Conservation (phyloP, 2,329 filamentous ascomycete species). For the Trichoderma sp. region DNA sequence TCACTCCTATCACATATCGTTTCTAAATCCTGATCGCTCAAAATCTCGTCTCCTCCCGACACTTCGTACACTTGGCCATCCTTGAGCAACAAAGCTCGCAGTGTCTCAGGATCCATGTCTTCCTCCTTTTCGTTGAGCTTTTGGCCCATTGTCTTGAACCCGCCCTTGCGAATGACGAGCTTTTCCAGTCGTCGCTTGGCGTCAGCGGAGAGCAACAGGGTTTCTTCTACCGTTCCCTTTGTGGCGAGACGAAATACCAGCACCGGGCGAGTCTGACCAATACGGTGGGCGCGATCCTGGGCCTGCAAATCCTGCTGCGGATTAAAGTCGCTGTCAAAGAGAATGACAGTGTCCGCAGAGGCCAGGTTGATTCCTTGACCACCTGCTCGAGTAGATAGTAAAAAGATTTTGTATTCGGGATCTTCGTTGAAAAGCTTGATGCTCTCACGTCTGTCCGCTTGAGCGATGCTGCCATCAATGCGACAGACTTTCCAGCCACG, state of each 20-base stretch:
- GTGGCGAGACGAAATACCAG: conserved; percentile 93
- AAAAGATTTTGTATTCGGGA: conserved; percentile 67
- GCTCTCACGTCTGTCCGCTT: conserved; percentile 65
- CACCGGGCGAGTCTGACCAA: conserved; percentile 88
- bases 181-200: conserved; percentile 91
- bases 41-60: conserved; percentile 59
- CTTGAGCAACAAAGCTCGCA: conserved; percentile 61
- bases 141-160: conserved; percentile 68
- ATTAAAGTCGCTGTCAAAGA: conserved; percentile 90
- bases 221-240: conserved; percentile 87
- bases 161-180: conserved; percentile 90
- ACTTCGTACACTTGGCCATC: conserved; percentile 66
- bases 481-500: conserved; percentile 79
- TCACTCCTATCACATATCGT: conserved; percentile 74
- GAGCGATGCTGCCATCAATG: conserved; percentile 84
- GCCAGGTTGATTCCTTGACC: conserved; percentile 95
- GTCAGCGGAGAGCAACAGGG: conserved; percentile 79
- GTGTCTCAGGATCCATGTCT: conserved; percentile 57
- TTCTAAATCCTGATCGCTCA: conserved; percentile 73
- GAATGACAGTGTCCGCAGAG: conserved; percentile 84
- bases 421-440: conserved; percentile 72
- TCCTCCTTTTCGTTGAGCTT: conserved; percentile 53
- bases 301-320: conserved; percentile 96
- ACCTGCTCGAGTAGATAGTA: conserved; percentile 86
- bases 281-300: conserved; percentile 91